phyloP scores from a whole-genome alignment of 2,329 filamentous ascomycete genomes.

The Alternaria burnsii region DNA sequence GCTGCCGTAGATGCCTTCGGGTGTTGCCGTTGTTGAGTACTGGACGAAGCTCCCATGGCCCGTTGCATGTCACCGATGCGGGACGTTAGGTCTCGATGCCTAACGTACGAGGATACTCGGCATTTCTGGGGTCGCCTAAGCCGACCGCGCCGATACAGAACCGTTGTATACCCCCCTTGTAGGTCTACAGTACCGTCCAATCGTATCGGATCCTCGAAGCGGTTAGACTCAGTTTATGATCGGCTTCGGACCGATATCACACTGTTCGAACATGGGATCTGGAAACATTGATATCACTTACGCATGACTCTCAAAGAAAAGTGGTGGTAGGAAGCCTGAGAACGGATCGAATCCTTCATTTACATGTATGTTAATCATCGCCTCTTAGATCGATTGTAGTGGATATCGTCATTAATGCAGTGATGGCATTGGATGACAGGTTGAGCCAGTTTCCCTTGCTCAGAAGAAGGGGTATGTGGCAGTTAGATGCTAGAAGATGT shows the following conservation, averaged over 20 bases:
- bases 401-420: not conserved
- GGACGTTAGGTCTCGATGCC: not conserved
- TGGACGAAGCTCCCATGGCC: not conserved
- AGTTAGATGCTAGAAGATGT: not conserved
- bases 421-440: not conserved
- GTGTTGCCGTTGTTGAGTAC: not conserved
- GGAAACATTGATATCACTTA: not conserved
- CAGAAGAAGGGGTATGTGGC: not conserved
- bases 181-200: not conserved
- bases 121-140: not conserved
- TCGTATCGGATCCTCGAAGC: not conserved
- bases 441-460: not conserved
- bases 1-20: not conserved
- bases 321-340: not conserved
- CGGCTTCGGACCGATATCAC: not conserved
- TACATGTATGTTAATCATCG: not conserved
- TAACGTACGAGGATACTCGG: slow-evolving; percentile 1
- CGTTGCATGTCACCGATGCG: not conserved
- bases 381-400: not conserved
- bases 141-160: not conserved
- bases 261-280: not conserved
- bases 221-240: not conserved
- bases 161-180: not conserved
- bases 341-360: slow-evolving; percentile 4
- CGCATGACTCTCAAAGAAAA: not conserved